phyloP scores from a whole-genome alignment of 768 basidiomycete genomes.

The Saitozyma podzolica region DNA sequence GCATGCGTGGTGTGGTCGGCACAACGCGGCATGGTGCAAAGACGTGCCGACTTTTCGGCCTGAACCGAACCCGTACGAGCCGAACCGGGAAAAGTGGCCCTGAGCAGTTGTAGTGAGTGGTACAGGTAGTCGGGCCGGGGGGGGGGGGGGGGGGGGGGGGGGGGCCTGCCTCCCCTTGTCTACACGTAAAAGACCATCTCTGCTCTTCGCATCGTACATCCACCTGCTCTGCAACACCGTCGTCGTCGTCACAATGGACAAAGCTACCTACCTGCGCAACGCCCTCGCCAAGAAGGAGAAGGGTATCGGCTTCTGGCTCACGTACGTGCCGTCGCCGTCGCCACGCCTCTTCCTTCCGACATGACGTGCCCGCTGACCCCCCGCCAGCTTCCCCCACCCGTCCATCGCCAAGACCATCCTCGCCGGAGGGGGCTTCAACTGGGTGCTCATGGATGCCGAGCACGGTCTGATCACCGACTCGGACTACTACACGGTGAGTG shows the following conservation, averaged over 20 bases:
- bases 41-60: no score
- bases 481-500: conserved; percentile 38
- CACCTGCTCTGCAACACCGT: not conserved
- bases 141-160: no score
- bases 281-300: conserved; percentile 29
- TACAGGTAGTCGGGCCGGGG: no score
- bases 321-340: conserved; percentile 22
- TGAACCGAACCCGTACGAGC: no score
- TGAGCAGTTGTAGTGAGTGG: no score
- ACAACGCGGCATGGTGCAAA: no score
- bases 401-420: conserved; percentile 29
- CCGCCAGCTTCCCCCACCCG: conserved; percentile 18
- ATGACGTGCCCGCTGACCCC: not conserved
- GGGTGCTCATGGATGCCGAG: conserved; percentile 41
- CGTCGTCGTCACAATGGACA: not conserved
- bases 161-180: no score
- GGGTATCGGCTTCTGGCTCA: conserved; percentile 44
- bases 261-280: conserved; percentile 19
- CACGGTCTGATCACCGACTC: conserved; percentile 41
- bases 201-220: not conserved
- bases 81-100: no score
- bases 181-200: no score
- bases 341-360: not conserved
- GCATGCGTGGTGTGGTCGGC: no score
- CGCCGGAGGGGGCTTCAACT: conserved; percentile 37